Base-by-base conservation (phyloP, 805 yeast genomes). In the Saccharomycopsis capsularis region DNA sequence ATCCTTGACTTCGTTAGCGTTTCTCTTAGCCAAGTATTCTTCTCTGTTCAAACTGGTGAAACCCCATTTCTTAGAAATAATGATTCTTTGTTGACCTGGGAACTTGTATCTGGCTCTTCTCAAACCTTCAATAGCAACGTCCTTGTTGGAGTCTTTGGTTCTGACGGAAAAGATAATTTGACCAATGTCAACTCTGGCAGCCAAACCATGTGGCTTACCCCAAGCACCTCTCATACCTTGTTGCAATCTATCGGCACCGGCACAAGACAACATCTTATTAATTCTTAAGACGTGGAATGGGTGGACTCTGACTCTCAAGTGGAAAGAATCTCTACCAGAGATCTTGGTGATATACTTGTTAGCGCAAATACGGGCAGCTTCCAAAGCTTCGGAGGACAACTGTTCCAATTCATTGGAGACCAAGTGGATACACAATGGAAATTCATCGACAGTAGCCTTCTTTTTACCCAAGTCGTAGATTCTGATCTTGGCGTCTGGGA, bases 201-300 rank as follows among this genome's bases (percentile, higher is more conserved):
- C 99, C 69, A 89, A 81, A 82, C 99, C 99, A 68, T 90, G 96
- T 68, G 99, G 99, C 82, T 93, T 93, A 89, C 99, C 99, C 98
- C 98, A 93, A 72, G 99, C 99, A 82, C 95, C 95, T 88, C 99
- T 91, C 99, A 93, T 93, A 90, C 99, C 99, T 81, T 93, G 98
- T 81, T 93, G 99, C 78, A 93, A 84, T 86, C 99, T 89, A 91
- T 93, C 99, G 73, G 99, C 99, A 87, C 99, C 99, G 80, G 99
- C 99, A 82, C 99, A 93, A 70, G 99, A 93, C 96, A 93, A 89
- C 99, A 93, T 93, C 88, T 93, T 93, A 93, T 93, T 93, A 82
- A 93, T 93, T 79, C 99, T 85, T 75, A 93, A 83, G 64, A 93
- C 99, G 83, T 93, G 99, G 98, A 86, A 93, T 66, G 99, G 99